Evolutionary conservation across 2,329 filamentous ascomycete genomes (phyloP), one percentile per base, ranked within the genome.

Genomic region (Paraphoma chrysanthemicola): DNA sequence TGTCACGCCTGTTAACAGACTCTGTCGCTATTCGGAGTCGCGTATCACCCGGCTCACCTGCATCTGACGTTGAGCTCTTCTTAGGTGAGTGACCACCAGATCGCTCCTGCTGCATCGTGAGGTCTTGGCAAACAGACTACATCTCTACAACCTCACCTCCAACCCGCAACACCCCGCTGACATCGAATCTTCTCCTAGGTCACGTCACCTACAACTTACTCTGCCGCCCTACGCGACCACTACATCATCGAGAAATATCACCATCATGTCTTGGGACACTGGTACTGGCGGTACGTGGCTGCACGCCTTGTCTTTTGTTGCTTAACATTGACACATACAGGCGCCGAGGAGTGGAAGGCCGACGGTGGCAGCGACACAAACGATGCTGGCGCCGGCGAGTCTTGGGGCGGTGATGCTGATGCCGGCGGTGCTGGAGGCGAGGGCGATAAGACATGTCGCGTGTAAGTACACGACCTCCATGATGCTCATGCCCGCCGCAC

Each of bases 401-500:
- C 53, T 42, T 73, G 67, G 56, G 66, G 60, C 30, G 63, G 33
- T 16, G 66, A 57, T 16, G 54, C 48, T 16, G 51, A 44, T 48
- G 53, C 51, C 51, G 59, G 31, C 43, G 58, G 28, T 45, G 68
- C 54, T 41, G 68, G 58, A 46, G 57, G 59, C 42, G 71, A 68
- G 54, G 71, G 69, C 30, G 76, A 73, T 36, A 44, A 72, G 11
- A 56, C 69, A 39, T 82, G 80, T 60, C 78, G 77, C 62, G 72
- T 73, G 79, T 81, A 56, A 75, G 78, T 75, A 29, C 39, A 51
- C 30, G 11, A 23, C 39, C 29, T 29, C 5, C 30, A 17, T 39
- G 5, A 16, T 18, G 12, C 17, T 23, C 5, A 23, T 23, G 23
- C 23, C 23, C 5, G 23, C 23, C 23, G 23, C 23, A 23, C 23